Evolutionary conservation across 768 basidiomycete species (phyloP), one percentile per base, ranked within the genome.

Genomic region (Rhizopogon rudus): DNA sequence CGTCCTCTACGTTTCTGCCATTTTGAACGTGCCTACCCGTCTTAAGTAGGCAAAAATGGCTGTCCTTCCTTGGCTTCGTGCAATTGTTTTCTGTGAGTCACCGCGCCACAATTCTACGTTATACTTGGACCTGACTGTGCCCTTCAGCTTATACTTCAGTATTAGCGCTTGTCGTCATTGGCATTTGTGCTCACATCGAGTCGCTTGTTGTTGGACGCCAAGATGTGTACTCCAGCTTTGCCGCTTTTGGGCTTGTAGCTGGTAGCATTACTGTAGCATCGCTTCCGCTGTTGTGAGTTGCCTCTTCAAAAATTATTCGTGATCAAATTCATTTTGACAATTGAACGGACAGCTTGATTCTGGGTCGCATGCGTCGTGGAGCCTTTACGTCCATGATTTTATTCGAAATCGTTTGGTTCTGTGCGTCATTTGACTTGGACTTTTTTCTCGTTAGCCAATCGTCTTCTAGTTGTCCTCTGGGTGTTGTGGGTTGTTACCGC

Each of bases 321-420:
- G 20, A 25, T 37, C 40, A 9, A 20, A 25, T 22, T 25, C 7
- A 42, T 39, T 41, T 40, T 54, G 43, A 60, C 48, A 10, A 2
- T n/a, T 51, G 17, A 39, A 33, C n/a, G 9, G 16, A 31, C 40
- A 67, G 67, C 39, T 44, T 65, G 40, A n/a, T 50, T 10, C 29
- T 69, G 46, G 58, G 60, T 31, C 43, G 35, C 14, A 28, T 41
- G 37, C 51, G 44, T 20, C 42, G 29, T 7, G 51, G 55, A 16
- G 46, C 58, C 16, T 60, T 69, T 35, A 60, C 62, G 1, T 64
- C 65, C 2, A 63, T 44, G 55, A 42, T 69, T 6, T 12, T 60
- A n/a, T 67, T 67, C 10, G 61, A 70, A 56, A 46, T 62, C 28
- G n/a, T 58, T 17, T 70, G 59, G 67, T 60, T 63, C 52, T 57